Evolutionary conservation across 306 rosid genomes (phyloP).

Genomic region (Aeschynomene evenia): DNA sequence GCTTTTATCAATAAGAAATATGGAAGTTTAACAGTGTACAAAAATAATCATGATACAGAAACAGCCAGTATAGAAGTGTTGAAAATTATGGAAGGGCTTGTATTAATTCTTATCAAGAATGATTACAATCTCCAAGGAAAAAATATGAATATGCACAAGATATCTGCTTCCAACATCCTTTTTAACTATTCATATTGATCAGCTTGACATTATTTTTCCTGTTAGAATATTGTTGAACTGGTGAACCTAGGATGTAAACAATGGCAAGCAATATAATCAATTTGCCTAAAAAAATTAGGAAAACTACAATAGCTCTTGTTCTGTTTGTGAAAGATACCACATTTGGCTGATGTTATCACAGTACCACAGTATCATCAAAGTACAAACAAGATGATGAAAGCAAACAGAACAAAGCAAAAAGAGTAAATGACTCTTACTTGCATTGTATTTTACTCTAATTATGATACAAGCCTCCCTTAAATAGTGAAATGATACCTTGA

Average conservation of each 20-base stretch:
- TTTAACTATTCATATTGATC: not conserved
- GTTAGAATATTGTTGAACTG: not conserved
- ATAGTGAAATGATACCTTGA: not conserved
- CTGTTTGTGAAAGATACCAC: not conserved
- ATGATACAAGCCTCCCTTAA: not conserved
- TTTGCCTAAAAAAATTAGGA: not conserved
- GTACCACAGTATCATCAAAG: not conserved
- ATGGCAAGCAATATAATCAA: too few relatives aligned
- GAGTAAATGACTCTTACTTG: not conserved
- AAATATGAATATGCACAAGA: not conserved
- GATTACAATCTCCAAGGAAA: not conserved
- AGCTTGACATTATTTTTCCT: not conserved
- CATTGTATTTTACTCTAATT: not conserved
- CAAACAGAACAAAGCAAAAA: not conserved
- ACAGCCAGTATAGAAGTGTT: not conserved
- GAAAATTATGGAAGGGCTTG: conserved; percentile 6
- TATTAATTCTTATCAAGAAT: not conserved
- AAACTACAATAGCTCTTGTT: not conserved
- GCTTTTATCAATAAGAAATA: not conserved
- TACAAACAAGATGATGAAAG: not conserved
- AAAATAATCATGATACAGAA: not conserved
- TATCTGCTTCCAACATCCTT: not conserved
- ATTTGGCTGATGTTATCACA: not conserved
- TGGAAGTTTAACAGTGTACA: not conserved
- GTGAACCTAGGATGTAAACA: too few relatives aligned